Percentiles rank a stretch among this genome's conserved stretches.
phyloP scores from a whole-genome alignment of 306 rosid species.

The Prinsepia uniflora region DNA sequence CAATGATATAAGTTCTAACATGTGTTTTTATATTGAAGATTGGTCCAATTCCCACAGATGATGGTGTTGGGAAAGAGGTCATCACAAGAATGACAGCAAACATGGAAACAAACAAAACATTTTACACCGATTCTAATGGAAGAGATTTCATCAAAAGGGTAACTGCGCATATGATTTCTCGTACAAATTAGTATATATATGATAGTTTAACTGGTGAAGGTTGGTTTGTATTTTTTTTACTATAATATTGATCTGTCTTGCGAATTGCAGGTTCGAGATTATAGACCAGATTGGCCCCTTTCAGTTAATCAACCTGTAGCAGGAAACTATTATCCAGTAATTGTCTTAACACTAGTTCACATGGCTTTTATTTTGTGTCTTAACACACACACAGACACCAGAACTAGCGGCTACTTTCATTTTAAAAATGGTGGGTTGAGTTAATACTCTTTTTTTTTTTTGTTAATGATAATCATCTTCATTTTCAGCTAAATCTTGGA shows the following conservation, averaged over 20 bases:
- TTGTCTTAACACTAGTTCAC: background rate
- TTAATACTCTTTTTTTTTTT: background rate
- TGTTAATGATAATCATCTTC: background rate
- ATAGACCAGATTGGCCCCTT: constrained; percentile 79
- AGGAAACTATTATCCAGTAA: constrained; percentile 96
- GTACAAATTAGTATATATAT: background rate
- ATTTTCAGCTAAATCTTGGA: constrained; percentile 78
- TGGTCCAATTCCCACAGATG: constrained; percentile 85
- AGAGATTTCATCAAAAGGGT: constrained; percentile 90
- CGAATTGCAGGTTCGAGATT: constrained; percentile 64
- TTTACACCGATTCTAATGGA: constrained; percentile 85
- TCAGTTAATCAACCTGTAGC: constrained; percentile 74
- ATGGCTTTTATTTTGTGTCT: background rate
- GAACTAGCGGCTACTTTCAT: background rate
- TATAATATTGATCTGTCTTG: background rate
- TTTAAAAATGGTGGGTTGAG: background rate
- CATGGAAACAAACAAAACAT: constrained; percentile 71
- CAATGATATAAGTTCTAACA: constrained; percentile 21
- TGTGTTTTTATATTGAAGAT: constrained; percentile 46
- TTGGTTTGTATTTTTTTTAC: background rate
- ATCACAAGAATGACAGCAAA: constrained; percentile 65
- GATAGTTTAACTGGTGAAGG: background rate
- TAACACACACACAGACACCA: background rate
- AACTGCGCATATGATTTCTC: constrained; percentile 4
- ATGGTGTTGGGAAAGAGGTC: constrained; percentile 80